Base-by-base conservation (phyloP, 805 yeast genomes). In the Clavispora vitiphila region DNA sequence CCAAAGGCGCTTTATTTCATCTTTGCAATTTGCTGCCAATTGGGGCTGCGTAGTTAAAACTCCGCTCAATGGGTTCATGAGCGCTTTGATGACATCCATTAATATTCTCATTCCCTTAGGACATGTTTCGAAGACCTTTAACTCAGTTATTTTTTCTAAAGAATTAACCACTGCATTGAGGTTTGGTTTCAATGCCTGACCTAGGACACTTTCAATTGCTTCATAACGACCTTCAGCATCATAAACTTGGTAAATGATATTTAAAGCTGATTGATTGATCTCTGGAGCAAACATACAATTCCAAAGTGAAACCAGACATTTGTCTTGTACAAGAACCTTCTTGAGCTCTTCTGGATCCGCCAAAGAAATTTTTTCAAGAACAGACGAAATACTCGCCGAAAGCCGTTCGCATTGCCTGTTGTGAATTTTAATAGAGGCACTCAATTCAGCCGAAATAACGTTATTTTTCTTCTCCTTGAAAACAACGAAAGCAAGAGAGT, bases 151-250 rank as follows among this genome's bases (percentile, higher is more conserved):
- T 36, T 62, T 66, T 3, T 64, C 51, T 37, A 85, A 51, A 29
- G 76, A 76, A 3, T 54, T 53, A 41, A 67, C 73, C 20, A 78
- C 64, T 0, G 88, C 78, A 3, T 50, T 50, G 5, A 88, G 51
- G 8, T 81, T 72, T 7, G 64, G 56, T 2, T 61, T 54, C 11
- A 81, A 56, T 41, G 76, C 69, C 8, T 63, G 55, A 8, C 61
- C 59, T 20, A 89, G 61, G 27, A 81, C 56, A 4, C 71, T 73
- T 36, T 71, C 76, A n/a, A 86, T 69, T 26, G 89, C 87, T 58
- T 86, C 95, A 26, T 78, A 63, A 53, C 96, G 74, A 14, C 90
- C 96, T 26, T 63, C 67, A 41, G 78, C 81, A 58, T 88, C 95
- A 58, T 78, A 84, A 0, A 86, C 78, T 49, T 86, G 91, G 53